Evolutionary conservation across 2,329 filamentous ascomycete genomes (phyloP).

Genomic region (Thermomyces lanuginosus): DNA sequence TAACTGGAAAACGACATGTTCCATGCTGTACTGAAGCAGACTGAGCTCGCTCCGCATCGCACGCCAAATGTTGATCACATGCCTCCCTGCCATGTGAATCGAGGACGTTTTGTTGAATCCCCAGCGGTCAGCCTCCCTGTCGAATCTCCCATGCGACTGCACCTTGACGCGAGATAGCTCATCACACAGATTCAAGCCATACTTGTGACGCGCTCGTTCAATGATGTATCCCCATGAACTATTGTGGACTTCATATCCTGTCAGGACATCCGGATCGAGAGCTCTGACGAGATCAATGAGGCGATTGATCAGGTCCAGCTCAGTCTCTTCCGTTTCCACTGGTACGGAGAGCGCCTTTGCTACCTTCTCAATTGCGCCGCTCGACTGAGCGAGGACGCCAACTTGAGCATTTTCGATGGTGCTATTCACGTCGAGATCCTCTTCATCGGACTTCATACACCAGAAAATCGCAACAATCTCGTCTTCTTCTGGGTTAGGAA

Average conservation of each 20-base stretch:
- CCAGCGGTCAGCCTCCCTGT: conserved; percentile 78
- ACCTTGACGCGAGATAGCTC: conserved; percentile 80
- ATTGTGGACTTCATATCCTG: conserved; percentile 87
- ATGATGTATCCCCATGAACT: conserved; percentile 92
- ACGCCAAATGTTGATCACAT: conserved; percentile 95
- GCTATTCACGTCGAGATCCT: conserved; percentile 35
- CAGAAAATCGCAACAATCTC: conserved; percentile 81
- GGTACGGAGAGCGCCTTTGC: conserved; percentile 45
- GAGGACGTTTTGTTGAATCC: conserved; percentile 88
- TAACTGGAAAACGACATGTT: conserved; percentile 85
- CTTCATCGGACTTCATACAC: conserved; percentile 65
- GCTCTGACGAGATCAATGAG: conserved; percentile 72
- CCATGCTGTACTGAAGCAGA: conserved; percentile 85
- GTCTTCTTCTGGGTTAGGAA: conserved; percentile 81
- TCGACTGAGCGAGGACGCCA: conserved; percentile 58
- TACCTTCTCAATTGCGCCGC: conserved; percentile 44
- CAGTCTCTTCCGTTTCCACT: conserved; percentile 57
- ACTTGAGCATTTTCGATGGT: conserved; percentile 37
- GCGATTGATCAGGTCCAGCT: conserved; percentile 71
- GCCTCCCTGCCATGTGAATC: conserved; percentile 78
- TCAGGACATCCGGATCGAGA: conserved; percentile 80
- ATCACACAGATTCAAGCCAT: conserved; percentile 78
- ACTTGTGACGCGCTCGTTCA: conserved; percentile 69
- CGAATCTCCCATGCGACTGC: conserved; percentile 66
- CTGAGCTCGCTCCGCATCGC: conserved; percentile 90